Percentiles rank a stretch among this genome's conserved stretches.
These are phyloP conservation scores for Vigna unguiculata DNA, from an alignment of 306 rosid species.

Conservation along the genomic window DNA sequence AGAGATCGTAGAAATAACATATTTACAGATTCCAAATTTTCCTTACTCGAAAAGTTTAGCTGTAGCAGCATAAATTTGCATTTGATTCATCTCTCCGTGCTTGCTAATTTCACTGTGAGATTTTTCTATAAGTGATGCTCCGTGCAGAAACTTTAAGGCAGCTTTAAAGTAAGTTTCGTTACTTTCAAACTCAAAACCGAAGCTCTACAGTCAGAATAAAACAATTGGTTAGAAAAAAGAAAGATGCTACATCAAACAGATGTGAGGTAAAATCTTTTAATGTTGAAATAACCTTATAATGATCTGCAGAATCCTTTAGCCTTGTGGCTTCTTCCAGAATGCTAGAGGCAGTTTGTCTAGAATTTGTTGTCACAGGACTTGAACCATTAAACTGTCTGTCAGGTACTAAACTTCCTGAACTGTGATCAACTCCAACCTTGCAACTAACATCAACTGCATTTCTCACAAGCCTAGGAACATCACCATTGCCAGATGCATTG, in stretches of 20 bases:
- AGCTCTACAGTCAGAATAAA: constrained; percentile 47
- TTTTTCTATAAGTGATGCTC: constrained; percentile 66
- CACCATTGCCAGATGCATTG: constrained; percentile 38
- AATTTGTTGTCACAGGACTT: constrained; percentile 50
- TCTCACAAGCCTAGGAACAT: constrained; percentile 45
- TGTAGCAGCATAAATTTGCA: constrained; percentile 62
- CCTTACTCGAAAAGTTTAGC: constrained; percentile 76
- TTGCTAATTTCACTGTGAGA: constrained; percentile 55
- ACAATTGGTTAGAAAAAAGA: constrained; percentile 25
- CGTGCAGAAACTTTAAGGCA: constrained; percentile 80
- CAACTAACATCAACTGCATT: constrained; percentile 44
- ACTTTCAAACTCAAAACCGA: constrained; percentile 71
- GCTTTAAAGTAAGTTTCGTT: constrained; percentile 79
- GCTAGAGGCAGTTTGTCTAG: constrained; percentile 50
- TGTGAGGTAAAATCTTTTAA: constrained; percentile 32
- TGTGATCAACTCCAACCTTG: constrained; percentile 43
- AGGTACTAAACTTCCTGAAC: constrained; percentile 39
- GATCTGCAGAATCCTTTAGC: constrained; percentile 67
- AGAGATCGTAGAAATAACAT: neutral
- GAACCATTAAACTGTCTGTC: constrained; percentile 46
- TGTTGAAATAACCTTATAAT: constrained; percentile 61
- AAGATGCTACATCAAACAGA: constrained; percentile 34
- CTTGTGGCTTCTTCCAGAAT: constrained; percentile 63
- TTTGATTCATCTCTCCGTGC: constrained; percentile 57
- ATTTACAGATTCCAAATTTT: constrained; percentile 22